Evolutionary conservation across 1,284 basidiomycete species (phyloP).

Genomic region (Irpex lacteus): DNA sequence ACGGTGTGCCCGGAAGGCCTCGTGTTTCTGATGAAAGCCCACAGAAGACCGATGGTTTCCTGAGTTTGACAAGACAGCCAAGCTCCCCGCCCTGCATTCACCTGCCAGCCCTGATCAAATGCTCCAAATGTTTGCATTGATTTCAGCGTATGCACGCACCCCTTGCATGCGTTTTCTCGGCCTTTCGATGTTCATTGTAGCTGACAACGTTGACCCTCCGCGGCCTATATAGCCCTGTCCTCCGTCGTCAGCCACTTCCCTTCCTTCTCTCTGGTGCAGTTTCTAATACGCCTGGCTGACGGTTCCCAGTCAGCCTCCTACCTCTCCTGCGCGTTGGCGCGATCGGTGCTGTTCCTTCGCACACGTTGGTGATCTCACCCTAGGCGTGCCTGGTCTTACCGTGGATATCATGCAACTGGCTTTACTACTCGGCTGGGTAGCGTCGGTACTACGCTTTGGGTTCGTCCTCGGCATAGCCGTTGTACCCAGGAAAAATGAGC

Average conservation of each 20-base stretch:
- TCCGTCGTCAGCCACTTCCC: neutral
- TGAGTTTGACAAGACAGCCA: neutral
- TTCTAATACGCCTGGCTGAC: neutral
- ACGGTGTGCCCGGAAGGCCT: neutral
- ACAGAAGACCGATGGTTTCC: neutral
- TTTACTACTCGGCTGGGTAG: constrained; percentile 5
- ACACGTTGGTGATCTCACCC: neutral
- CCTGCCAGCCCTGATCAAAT: neutral
- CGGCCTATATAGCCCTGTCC: neutral
- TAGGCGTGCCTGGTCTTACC: neutral
- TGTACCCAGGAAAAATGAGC: neutral
- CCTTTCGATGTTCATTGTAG: neutral
- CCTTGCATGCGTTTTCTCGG: neutral
- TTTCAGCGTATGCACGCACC: neutral
- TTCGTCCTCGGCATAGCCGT: neutral
- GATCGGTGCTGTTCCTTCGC: neutral
- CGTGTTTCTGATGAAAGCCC: neutral
- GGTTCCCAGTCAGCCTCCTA: neutral
- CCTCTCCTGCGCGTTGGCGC: neutral
- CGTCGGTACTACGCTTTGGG: neutral
- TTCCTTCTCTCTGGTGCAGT: neutral
- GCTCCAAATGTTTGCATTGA: neutral
- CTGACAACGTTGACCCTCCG: neutral
- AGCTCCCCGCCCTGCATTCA: neutral
- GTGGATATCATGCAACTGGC: neutral